Percentiles rank a stretch among this genome's conserved stretches.
These are phyloP conservation scores for Fusarium domesticum DNA, from an alignment of 2,329 filamentous ascomycete species.

Conservation along the genomic window DNA sequence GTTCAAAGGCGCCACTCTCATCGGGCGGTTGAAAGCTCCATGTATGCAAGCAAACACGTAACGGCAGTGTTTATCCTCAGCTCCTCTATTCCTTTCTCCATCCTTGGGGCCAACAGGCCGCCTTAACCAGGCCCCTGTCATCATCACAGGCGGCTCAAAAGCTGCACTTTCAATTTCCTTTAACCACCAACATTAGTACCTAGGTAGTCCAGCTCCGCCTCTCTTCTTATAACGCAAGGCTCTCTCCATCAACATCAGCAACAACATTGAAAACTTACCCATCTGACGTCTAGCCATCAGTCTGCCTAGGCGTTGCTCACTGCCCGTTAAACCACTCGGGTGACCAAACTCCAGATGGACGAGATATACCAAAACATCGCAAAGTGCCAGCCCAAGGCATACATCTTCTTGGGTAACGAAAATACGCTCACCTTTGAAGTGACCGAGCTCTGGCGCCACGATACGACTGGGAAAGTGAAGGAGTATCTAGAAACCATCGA, in stretches of 20 bases:
- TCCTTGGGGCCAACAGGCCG: too few relatives aligned
- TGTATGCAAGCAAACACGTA: background rate
- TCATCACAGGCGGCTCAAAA: background rate
- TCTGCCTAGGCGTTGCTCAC: background rate
- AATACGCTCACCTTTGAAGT: slow-evolving; percentile 24
- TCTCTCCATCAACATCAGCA: background rate
- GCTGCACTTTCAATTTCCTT: background rate
- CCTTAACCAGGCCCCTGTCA: too few relatives aligned
- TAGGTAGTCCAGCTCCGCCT: background rate
- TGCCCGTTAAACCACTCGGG: background rate
- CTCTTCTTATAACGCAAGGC: background rate
- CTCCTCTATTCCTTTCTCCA: background rate
- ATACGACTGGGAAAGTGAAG: slow-evolving; percentile 18
- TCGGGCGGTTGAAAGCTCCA: too few relatives aligned
- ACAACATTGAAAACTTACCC: background rate
- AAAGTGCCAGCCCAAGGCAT: slow-evolving; percentile 19
- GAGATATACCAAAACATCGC: slow-evolving; percentile 33
- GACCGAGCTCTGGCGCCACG: slow-evolving; percentile 31
- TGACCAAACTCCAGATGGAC: slow-evolving; percentile 25
- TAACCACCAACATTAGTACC: background rate
- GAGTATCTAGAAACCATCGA: slow-evolving; percentile 7
- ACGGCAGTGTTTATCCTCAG: background rate
- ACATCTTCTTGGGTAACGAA: slow-evolving; percentile 2
- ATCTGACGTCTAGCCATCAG: too few relatives aligned
- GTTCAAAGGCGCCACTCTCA: too few relatives aligned